Evolutionary conservation across 257 asterid species (phyloP), one percentile per base, ranked within the genome.

Genomic region (Sherardia arvensis): DNA sequence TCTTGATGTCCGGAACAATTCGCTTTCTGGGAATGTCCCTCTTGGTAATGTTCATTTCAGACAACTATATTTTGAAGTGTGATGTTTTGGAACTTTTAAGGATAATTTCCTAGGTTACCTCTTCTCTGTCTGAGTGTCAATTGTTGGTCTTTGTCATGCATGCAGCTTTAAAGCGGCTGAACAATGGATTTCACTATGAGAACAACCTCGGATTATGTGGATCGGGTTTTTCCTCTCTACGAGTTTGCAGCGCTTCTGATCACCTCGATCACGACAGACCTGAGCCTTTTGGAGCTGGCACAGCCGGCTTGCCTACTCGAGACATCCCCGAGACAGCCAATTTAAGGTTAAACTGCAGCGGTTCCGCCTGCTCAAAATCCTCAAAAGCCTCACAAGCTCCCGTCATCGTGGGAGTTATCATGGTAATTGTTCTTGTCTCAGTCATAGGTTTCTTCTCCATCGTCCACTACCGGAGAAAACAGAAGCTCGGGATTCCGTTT

Each of bases 11-110:
- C 83, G 86, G 65, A 88, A 82, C 71, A 88, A 91, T 79, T 70
- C 81, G 22, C 88, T 91, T 23, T 91, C 97, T 4, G 98, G 98
- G 82, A 88, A 75, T 79, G 97, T 91, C n/a, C 95, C 97, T 67
- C 83, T 82, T 56, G 98, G 98, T 91, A 91, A 71, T 23, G 11
- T 14, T 10, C n/a, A 17, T 49, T 21, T 36, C 27, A 28, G 40
- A 28, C 69, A 26, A 34, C 65, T 70, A 21, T 64, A 71, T 45
- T 71, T 4, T 4, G 49, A 43, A 3, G 6, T 14, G 20, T 0
- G 49, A 43, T 43, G 49, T 15, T 43, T 43, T 43, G 20, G 20
- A 43, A 43, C 20, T 43, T 14, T 3, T 15, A 43, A 43, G 15
- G 49, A 43, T 43, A 14, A 7, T 15, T 15, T 12, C n/a, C n/a